Evolutionary conservation across 78 protist genomes (phyloP), one percentile per base, ranked within the genome.

Genomic region (Dictyostelium intermedium): DNA sequence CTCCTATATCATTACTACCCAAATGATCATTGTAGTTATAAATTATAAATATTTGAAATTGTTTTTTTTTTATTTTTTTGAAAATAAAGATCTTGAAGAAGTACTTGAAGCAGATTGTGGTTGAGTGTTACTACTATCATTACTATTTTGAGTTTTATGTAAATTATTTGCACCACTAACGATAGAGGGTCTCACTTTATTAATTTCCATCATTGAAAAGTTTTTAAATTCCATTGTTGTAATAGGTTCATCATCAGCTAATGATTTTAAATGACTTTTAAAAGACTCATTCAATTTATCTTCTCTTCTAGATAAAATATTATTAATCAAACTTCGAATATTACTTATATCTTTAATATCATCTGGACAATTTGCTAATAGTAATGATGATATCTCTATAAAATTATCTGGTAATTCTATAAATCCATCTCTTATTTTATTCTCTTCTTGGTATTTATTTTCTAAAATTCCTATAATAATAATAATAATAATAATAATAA

Each of bases 171-270:
- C 16, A 79, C 93, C 93, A 37, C 78, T 30, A 9, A 56, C 39
- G 20, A 77, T 39, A 4, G 85, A 6, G 20, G 73, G 7, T 78
- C 93, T 50, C 27, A 79, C 45, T 41, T 61, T 53, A 63, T 87
- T 87, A 74, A 87, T 87, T 32, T 87, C 93, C 84, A 87, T 87
- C 80, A 78, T 56, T 39, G 93, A 47, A 45, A 79, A 56, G 72
- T 87, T 79, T 16, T 43, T 56, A 20, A 87, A 37, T 13, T 23
- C 43, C 43, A 87, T 61, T 32, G 85, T 16, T 7, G 34, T 30
- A 5, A 87, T 18, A 3, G 89, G 20, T 41, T 83, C 74, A 13
- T n/a, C 47, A 16, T 78, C 63, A 2, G 10, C 23, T 16, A 74
- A n/a, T 10, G 86, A 82, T 3, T 53, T 8, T 34, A 87, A 32